A percentile compares a stretch with the other conserved stretches of the same genome.
Evolutionary conservation across 345 rosid species (phyloP).

Genomic region (Brassica juncea): DNA sequence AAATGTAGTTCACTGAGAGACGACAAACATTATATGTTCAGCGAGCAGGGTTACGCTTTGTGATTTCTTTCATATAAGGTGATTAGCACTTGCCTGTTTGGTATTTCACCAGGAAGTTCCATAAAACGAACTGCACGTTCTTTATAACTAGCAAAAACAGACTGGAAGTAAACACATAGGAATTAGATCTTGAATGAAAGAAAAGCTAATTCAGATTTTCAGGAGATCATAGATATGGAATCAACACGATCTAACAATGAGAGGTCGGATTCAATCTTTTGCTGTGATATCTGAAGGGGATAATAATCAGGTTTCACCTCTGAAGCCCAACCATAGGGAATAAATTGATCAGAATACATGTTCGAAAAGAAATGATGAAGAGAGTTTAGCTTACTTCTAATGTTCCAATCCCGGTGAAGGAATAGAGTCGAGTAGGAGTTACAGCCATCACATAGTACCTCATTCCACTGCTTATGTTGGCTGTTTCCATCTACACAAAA

Average conservation of each 20-base stretch:
- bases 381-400: slow-evolving; percentile 69
- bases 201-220: slow-evolving; percentile 12
- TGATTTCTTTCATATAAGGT: slow-evolving; percentile 16
- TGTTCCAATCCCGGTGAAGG: slow-evolving; percentile 91
- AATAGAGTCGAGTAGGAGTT: slow-evolving; percentile 94
- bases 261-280: background rate
- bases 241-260: slow-evolving; percentile 13
- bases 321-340: slow-evolving; percentile 13
- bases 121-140: slow-evolving; percentile 97
- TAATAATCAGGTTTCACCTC: slow-evolving; percentile 6
- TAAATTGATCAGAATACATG: background rate
- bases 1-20: slow-evolving; percentile 84
- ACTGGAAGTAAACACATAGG: slow-evolving; percentile 46
- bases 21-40: slow-evolving; percentile 31
- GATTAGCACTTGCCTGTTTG: slow-evolving; percentile 71
- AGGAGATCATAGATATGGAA: slow-evolving; percentile 13
- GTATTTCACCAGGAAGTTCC: slow-evolving; percentile 99
- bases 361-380: background rate
- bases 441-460: slow-evolving; percentile 99
- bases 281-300: background rate
- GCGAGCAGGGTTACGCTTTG: slow-evolving; percentile 17
- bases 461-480: slow-evolving; percentile 66
- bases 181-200: slow-evolving; percentile 2
- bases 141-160: slow-evolving; percentile 81
- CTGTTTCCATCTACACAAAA: slow-evolving; percentile 82